Base-by-base conservation (phyloP, 1,139 yeast genomes). In the Trichomonascaceae sp. region DNA sequence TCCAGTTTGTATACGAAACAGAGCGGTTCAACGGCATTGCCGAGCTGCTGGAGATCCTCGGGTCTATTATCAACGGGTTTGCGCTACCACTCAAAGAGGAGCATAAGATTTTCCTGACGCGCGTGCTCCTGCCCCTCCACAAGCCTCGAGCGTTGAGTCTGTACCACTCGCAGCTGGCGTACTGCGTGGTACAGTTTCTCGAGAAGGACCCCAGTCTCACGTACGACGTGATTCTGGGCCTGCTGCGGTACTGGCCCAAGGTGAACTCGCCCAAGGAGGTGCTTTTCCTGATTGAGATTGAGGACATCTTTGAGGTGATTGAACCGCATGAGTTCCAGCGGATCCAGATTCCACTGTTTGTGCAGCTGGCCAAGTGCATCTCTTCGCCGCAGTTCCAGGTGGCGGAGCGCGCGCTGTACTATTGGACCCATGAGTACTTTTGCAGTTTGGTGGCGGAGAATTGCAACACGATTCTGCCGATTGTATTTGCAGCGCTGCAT, bases 341-440 rank as follows among this genome's bases (percentile, higher is more conserved):
- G 60, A 82, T 89, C 42, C 93, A 87, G 59, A 82, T 87, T 5
- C 98, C 97, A 2, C 63, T 89, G 37, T 87, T 87, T 60, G 93
- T 92, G 26, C 98, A 92, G 59, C 67, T 89, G 44, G 80, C 95
- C 37, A 85, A 82, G 60, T 87, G 97, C 62, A 87, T 92, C 32
- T 73, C 94, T 17, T 81, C 94, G 3, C 85, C 95, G 17, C 98
- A 89, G 62, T 92, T 89, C 65, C 98, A 92, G 64, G 96, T 89
- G 17, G 81, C 93, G 43, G 99, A 89, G 58, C 85, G 93, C 47
- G 95, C 92, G 1, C 68, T 89, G 39, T 81, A 89, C 53, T 85
- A 76, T 57, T 92, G 96, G 93, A 80, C 82, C 46, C 89, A 89
- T 56, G 98, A 89, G 53, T 87, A 82, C 60, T 87, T 89, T 54